phyloP scores from a whole-genome alignment of 2,329 filamentous ascomycete genomes.

The Pezicula neosporulosa region DNA sequence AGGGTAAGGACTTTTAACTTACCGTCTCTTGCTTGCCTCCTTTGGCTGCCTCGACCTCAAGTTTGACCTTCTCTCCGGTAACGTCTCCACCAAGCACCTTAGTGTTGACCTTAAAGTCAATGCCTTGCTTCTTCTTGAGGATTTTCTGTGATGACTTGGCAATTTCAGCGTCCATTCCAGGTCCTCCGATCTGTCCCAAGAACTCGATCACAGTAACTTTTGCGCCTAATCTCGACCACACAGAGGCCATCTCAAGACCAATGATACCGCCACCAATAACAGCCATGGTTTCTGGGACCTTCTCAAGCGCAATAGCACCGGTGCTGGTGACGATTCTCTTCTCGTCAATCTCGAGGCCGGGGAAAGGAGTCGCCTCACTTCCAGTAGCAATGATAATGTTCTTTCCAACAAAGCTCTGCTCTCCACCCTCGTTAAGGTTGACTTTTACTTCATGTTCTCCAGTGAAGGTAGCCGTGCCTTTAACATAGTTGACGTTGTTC shows the following conservation, averaged over 20 bases:
- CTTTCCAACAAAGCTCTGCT: conserved; percentile 83
- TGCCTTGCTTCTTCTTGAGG: conserved; percentile 93
- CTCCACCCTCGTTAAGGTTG: conserved; percentile 84
- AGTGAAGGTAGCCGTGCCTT: conserved; percentile 83
- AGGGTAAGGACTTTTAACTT: conserved; percentile 33
- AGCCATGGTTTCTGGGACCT: conserved; percentile 94
- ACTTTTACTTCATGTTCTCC: conserved; percentile 92
- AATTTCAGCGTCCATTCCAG: conserved; percentile 94
- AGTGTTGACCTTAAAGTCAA: conserved; percentile 97
- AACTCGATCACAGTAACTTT: conserved; percentile 98
- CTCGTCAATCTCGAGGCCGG: conserved; percentile 93
- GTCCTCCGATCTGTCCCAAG: conserved; percentile 91
- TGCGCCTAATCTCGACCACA: conserved; percentile 90
- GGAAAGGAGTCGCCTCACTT: conserved; percentile 93
- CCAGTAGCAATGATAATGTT: conserved; percentile 98
- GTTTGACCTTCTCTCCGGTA: conserved; percentile 71
- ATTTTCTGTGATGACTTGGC: conserved; percentile 91
- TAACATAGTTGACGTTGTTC: conserved; percentile 97
- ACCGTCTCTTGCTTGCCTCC: conserved; percentile 92
- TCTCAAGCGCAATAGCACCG: conserved; percentile 81
- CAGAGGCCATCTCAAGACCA: conserved; percentile 95
- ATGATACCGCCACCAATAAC: conserved; percentile 99
- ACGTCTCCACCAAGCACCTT: conserved; percentile 89
- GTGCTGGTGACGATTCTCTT: conserved; percentile 97
- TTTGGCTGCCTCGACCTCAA: conserved; percentile 88